A percentile compares a stretch with the other conserved stretches of the same genome.
Evolutionary conservation across 768 basidiomycete genomes (phyloP).

Genomic region (Suillus plorans): DNA sequence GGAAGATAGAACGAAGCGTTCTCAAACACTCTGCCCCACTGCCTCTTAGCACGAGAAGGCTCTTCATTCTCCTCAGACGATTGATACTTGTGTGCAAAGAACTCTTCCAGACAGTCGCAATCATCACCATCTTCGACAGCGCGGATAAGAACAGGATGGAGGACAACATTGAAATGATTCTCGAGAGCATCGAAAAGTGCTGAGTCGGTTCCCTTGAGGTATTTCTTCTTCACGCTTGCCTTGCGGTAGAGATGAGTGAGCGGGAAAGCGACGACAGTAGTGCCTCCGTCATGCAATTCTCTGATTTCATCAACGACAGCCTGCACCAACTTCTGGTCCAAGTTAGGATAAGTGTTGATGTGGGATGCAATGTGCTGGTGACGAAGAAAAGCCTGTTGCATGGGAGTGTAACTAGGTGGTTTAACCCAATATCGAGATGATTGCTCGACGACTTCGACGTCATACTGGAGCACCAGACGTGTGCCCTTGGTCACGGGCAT

Average conservation of each 20-base stretch:
- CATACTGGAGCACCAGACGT: not conserved
- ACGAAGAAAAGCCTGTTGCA: not conserved
- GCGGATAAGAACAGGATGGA: not conserved
- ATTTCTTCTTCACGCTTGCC: not conserved
- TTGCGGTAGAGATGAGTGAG: not conserved
- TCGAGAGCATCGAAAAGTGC: not conserved
- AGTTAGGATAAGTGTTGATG: not conserved
- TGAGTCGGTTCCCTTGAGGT: not conserved
- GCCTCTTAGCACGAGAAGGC: not conserved
- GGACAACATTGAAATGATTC: not conserved
- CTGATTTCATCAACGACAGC: not conserved
- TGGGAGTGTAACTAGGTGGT: not conserved
- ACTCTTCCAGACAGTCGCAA: not conserved
- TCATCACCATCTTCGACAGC: not conserved
- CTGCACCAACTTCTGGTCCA: not conserved
- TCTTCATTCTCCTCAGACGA: not conserved
- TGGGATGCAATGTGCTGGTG: not conserved
- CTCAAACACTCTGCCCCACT: not conserved
- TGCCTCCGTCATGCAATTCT: not conserved
- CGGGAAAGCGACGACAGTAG: not conserved
- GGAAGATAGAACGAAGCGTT: not conserved
- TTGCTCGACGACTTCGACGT: not conserved
- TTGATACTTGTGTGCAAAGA: not conserved
- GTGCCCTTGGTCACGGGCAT: not conserved
- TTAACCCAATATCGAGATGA: accelerated